Percentiles rank a stretch among this genome's conserved stretches.
Conservation (phyloP, 768 basidiomycete species). For the Boletellus ananas region DNA sequence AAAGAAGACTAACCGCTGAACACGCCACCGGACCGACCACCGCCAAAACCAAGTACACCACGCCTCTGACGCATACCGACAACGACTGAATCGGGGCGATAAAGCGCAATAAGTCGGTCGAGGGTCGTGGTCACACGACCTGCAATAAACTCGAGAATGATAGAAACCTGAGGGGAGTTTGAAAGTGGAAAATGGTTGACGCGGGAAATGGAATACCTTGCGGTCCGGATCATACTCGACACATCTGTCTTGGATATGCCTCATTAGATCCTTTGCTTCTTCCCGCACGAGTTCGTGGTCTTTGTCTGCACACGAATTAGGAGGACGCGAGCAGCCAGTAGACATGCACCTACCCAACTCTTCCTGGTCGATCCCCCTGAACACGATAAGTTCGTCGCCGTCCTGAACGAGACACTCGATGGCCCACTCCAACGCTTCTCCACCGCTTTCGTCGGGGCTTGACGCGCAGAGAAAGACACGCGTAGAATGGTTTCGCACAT, state of each 20-base stretch:
- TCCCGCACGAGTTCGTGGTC: constrained; percentile 76
- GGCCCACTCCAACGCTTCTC: constrained; percentile 90
- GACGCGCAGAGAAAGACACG: constrained; percentile 89
- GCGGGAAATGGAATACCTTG: constrained; percentile 43
- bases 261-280: constrained; percentile 82
- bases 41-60: constrained; percentile 43
- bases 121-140: constrained; percentile 87
- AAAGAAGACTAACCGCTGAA: constrained; percentile 19
- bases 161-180: constrained; percentile 55
- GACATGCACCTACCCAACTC: constrained; percentile 55
- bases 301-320: constrained; percentile 46
- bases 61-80: constrained; percentile 77
- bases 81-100: constrained; percentile 87
- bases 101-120: constrained; percentile 88
- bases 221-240: constrained; percentile 73
- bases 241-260: constrained; percentile 73
- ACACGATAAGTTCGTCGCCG: constrained; percentile 90
- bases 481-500: constrained; percentile 68
- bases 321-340: not conserved
- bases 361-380: constrained; percentile 85
- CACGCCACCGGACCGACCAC: constrained; percentile 20
- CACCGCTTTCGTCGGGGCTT: constrained; percentile 83
- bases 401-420: constrained; percentile 80
- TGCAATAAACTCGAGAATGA: constrained; percentile 92
- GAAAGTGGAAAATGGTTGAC: not conserved